These are phyloP conservation scores for Trifolium repens DNA, from an alignment of 306 rosid genomes.

Conservation along the genomic window DNA sequence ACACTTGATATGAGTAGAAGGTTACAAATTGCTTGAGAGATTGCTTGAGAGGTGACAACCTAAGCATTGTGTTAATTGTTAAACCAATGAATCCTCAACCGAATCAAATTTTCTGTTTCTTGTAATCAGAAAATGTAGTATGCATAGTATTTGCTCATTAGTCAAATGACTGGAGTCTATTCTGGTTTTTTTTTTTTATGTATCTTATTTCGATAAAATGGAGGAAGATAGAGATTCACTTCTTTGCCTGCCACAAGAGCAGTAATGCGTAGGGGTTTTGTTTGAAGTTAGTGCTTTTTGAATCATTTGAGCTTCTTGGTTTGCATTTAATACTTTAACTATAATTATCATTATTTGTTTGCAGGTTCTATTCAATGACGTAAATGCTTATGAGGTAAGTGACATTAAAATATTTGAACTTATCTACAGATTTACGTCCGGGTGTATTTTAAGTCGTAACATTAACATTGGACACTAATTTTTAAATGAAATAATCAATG, in stretches of 20 bases:
- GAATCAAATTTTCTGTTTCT: too few species aligned
- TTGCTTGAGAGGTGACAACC: not conserved
- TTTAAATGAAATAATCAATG: conserved; percentile 2
- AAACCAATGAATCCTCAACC: too few species aligned
- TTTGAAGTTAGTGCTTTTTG: conserved; percentile 1
- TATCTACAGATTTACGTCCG: not conserved
- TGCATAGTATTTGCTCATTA: not conserved
- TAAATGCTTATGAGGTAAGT: conserved; percentile 88
- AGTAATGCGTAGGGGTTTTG: not conserved
- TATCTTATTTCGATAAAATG: not conserved
- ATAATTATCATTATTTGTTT: conserved; percentile 24
- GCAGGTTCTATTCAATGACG: conserved; percentile 92
- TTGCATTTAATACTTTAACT: conserved; percentile 3
- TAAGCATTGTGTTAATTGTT: too few species aligned
- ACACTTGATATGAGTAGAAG: not conserved
- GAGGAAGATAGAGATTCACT: not conserved
- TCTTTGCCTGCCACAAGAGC: not conserved
- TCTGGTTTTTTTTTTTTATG: conserved; percentile 10
- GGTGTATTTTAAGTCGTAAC: conserved; percentile 8
- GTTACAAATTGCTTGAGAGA: not conserved
- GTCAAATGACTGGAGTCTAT: not conserved
- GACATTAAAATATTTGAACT: not conserved
- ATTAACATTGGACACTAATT: conserved; percentile 6
- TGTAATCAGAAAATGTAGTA: too few species aligned
- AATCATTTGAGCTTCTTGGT: conserved; percentile 18